Evolutionary conservation across 2,329 filamentous ascomycete genomes (phyloP).

Genomic region (Stagonosporopsis rhizophila): DNA sequence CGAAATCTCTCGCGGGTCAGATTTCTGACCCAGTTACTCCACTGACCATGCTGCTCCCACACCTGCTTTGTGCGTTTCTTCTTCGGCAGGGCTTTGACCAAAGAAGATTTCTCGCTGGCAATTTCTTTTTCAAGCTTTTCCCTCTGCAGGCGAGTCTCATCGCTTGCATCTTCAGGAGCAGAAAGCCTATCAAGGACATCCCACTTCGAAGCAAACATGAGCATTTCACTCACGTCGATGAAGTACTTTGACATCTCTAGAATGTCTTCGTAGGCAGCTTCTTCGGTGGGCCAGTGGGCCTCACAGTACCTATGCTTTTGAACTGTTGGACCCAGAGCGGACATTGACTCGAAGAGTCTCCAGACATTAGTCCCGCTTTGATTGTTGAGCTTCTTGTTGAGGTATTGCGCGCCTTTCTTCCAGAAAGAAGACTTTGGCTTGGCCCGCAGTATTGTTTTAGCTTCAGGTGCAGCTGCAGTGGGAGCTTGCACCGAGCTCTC

Average conservation of each 20-base stretch:
- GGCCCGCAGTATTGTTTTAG: neutral
- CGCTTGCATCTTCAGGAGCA: neutral
- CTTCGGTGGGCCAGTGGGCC: neutral
- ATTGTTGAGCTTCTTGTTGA: neutral
- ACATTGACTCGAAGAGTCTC: slow-evolving; percentile 2
- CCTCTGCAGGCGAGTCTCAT: neutral
- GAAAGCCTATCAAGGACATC: neutral
- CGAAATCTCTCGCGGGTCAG: neutral
- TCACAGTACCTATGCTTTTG: neutral
- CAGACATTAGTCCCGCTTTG: neutral
- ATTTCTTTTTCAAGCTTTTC: neutral
- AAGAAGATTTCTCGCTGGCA: neutral
- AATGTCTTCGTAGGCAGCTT: neutral
- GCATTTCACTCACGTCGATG: slow-evolving; percentile 3
- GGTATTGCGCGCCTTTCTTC: neutral
- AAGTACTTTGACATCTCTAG: neutral
- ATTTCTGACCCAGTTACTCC: neutral
- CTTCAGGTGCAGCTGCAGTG: neutral
- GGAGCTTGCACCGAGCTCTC: neutral
- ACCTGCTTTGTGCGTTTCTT: neutral
- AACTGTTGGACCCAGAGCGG: neutral
- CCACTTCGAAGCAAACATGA: slow-evolving; percentile 1
- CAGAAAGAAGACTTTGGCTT: neutral
- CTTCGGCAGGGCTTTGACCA: neutral
- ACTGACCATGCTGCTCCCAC: neutral